Conservation (phyloP, 1,284 basidiomycete genomes). For the Thelephora terrestris region DNA sequence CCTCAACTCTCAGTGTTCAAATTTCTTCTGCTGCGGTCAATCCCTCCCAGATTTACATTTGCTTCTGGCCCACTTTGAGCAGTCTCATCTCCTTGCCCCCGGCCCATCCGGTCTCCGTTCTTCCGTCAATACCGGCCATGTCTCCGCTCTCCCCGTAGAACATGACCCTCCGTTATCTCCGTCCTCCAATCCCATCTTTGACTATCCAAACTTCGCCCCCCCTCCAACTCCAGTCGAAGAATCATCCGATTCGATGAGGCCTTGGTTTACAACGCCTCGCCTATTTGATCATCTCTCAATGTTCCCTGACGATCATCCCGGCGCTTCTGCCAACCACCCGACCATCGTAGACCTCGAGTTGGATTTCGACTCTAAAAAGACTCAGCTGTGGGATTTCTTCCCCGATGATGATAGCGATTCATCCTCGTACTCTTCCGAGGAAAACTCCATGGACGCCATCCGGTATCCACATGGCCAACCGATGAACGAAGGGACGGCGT, state of each 20-base stretch:
- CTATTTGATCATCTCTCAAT: too few species aligned
- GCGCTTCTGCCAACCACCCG: neutral
- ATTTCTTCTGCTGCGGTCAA: constrained; percentile 59
- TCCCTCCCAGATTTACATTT: constrained; percentile 54
- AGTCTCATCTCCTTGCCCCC: constrained; percentile 39
- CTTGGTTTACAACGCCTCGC: too few species aligned
- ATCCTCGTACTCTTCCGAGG: neutral
- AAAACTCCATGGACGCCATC: neutral
- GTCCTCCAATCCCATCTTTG: constrained; percentile 17
- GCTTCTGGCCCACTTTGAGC: constrained; percentile 60
- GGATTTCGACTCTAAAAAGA: neutral
- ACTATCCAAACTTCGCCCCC: constrained; percentile 6
- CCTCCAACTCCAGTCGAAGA: constrained; percentile 8
- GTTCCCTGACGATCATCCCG: too few species aligned
- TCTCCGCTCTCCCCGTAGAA: constrained; percentile 15
- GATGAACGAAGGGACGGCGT: too few species aligned
- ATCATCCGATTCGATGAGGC: too few species aligned
- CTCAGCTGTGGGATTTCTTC: neutral
- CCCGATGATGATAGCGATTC: neutral
- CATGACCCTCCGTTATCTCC: constrained; percentile 21
- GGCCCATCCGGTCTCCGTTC: constrained; percentile 20
- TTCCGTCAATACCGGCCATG: constrained; percentile 6
- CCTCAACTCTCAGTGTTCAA: constrained; percentile 33
- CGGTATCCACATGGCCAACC: too few species aligned
- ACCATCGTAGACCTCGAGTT: neutral